A percentile compares a stretch with the other conserved stretches of the same genome.
Conservation (phyloP, 129 eudicot genomes). For the Flaveria bidentis region DNA sequence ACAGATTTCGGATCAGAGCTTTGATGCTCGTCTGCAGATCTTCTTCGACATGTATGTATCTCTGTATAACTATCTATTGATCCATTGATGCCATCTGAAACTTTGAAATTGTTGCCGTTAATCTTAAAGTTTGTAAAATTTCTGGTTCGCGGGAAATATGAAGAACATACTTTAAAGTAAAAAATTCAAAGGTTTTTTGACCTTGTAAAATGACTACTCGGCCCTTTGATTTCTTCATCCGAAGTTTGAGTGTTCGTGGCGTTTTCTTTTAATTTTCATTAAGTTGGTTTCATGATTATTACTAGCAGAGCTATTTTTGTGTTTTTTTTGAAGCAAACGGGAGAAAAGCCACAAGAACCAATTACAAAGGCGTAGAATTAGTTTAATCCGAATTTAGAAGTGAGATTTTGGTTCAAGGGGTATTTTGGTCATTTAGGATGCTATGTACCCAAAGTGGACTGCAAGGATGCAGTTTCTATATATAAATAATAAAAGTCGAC, state of each 20-base stretch:
- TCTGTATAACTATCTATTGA: neutral
- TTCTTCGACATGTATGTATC: conserved; percentile 85
- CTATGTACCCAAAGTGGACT: conserved; percentile 1
- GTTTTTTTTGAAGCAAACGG: neutral
- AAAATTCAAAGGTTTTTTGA: conserved; percentile 7
- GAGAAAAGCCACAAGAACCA: neutral
- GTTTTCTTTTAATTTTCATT: neutral
- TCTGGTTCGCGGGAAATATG: conserved; percentile 23
- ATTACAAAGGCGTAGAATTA: neutral
- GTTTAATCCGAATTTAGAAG: neutral
- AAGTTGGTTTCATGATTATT: neutral
- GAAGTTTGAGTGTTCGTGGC: neutral
- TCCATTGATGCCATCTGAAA: conserved; percentile 9
- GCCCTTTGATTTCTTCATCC: conserved; percentile 27
- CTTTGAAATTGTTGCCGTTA: neutral
- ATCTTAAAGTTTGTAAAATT: conserved; percentile 1
- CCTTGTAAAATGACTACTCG: conserved; percentile 29
- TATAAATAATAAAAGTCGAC: conserved; percentile 14
- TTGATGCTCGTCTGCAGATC: conserved; percentile 94
- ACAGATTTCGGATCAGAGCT: conserved; percentile 89
- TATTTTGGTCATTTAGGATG: conserved; percentile 14
- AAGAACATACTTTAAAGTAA: conserved; percentile 1
- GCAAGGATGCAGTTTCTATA: neutral
- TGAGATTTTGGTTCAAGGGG: conserved; percentile 15
- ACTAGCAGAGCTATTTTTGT: neutral